phyloP scores from a whole-genome alignment of 177 flowering plant species.

The Telopea speciosissima region DNA sequence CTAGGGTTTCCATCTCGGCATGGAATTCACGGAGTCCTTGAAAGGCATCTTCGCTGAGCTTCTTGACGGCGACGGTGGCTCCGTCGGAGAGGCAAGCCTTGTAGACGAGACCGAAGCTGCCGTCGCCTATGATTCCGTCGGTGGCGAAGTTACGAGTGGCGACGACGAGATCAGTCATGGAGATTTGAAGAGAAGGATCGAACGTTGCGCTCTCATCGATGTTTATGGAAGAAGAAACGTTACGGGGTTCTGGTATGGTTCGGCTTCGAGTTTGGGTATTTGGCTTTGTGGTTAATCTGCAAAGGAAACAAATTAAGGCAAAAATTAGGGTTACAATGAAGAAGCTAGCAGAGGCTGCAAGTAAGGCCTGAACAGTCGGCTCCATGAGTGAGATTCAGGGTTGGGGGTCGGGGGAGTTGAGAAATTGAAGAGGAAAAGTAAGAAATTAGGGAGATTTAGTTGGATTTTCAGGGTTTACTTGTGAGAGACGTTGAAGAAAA shows the following conservation, averaged over 20 bases:
- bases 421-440: not conserved
- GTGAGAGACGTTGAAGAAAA: not conserved
- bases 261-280: constrained; percentile 6
- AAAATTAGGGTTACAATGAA: constrained; percentile 34
- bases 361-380: constrained; percentile 23
- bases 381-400: constrained; percentile 16
- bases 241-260: constrained; percentile 7
- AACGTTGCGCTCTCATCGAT: constrained; percentile 48
- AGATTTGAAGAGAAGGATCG: constrained; percentile 56
- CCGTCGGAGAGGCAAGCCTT: constrained; percentile 51
- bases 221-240: constrained; percentile 13
- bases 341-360: constrained; percentile 57
- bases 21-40: constrained; percentile 83
- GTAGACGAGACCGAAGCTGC: constrained; percentile 85
- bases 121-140: constrained; percentile 79
- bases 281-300: constrained; percentile 18
- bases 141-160: constrained; percentile 67
- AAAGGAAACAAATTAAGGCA: constrained; percentile 27
- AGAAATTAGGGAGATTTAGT: not conserved
- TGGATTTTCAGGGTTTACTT: not conserved
- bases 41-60: constrained; percentile 67
- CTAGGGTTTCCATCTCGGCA: constrained; percentile 88
- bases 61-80: constrained; percentile 68
- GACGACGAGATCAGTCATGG: constrained; percentile 56
- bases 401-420: not conserved